phyloP scores from a whole-genome alignment of 2,329 filamentous ascomycete genomes.

The Nothophoma quercina region DNA sequence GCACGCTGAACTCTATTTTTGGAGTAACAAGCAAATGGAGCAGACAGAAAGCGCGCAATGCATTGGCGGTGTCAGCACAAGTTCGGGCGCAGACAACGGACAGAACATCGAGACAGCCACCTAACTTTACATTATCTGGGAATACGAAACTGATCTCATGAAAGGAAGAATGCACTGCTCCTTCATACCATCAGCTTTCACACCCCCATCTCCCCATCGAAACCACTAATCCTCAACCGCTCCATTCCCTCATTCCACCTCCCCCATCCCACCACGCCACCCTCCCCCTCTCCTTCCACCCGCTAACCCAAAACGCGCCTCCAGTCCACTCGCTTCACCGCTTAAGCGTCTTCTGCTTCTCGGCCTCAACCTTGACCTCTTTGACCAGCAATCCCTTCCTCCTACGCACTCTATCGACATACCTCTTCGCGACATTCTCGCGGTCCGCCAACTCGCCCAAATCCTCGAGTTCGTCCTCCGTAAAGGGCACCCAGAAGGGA shows the following conservation, averaged over 20 bases:
- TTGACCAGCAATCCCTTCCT: constrained; percentile 89
- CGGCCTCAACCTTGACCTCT: constrained; percentile 77
- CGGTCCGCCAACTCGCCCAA: constrained; percentile 90
- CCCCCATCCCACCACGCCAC: constrained; percentile 16
- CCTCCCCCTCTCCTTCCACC: constrained; percentile 2
- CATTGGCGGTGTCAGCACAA: too few relatives aligned
- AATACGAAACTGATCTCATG: too few relatives aligned
- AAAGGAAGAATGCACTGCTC: too few relatives aligned
- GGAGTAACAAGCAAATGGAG: too few relatives aligned
- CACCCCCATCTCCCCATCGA: too few relatives aligned
- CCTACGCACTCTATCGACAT: constrained; percentile 87
- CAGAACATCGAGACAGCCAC: too few relatives aligned
- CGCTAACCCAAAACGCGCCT: constrained; percentile 11
- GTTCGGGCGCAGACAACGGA: too few relatives aligned
- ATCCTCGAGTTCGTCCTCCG: constrained; percentile 96
- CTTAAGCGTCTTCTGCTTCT: constrained; percentile 86
- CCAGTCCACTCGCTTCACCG: constrained; percentile 47
- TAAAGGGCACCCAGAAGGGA: constrained; percentile 96
- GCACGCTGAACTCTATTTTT: too few relatives aligned
- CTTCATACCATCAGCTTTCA: too few relatives aligned
- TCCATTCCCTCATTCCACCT: not conserved
- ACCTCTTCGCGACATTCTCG: constrained; percentile 95
- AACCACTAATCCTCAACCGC: too few relatives aligned
- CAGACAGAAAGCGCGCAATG: too few relatives aligned
- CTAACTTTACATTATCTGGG: too few relatives aligned